Conservation (phyloP, 352 stramenopile genomes). For the Globisporangium rhizosaccharum region DNA sequence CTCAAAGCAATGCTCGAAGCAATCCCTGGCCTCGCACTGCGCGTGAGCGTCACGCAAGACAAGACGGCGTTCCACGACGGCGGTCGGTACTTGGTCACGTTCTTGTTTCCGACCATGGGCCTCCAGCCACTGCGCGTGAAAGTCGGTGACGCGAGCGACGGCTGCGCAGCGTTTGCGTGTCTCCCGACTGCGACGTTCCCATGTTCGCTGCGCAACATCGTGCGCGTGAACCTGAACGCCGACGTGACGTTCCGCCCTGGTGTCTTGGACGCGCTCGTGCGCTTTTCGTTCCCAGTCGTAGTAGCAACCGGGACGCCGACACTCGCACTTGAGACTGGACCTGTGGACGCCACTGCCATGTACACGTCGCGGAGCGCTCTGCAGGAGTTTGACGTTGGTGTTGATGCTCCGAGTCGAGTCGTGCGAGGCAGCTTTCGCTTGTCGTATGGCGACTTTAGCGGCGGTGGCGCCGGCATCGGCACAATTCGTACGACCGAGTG, state of each 20-base stretch:
- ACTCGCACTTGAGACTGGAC: constrained; percentile 38
- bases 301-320: constrained; percentile 24
- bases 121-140: constrained; percentile 35
- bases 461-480: constrained; percentile 13
- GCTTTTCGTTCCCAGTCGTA: constrained; percentile 45
- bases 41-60: constrained; percentile 36
- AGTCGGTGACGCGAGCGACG: neutral
- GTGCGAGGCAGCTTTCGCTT: constrained; percentile 43
- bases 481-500: constrained; percentile 40
- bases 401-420: constrained; percentile 36
- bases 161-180: constrained; percentile 38
- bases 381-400: constrained; percentile 60
- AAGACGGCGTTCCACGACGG: constrained; percentile 41
- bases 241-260: constrained; percentile 33
- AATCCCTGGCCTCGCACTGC: constrained; percentile 28
- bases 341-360: constrained; percentile 18
- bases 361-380: constrained; percentile 41
- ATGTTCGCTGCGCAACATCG: constrained; percentile 24
- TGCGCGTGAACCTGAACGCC: constrained; percentile 42
- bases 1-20: constrained; percentile 40
- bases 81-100: constrained; percentile 41
- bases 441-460: constrained; percentile 49
- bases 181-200: constrained; percentile 11
- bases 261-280: constrained; percentile 41
- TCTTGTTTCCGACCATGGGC: constrained; percentile 43